Evolutionary conservation across 192 early-diverging fungal genomes (phyloP).

Genomic region (Fimicolochytrium jonesii): DNA sequence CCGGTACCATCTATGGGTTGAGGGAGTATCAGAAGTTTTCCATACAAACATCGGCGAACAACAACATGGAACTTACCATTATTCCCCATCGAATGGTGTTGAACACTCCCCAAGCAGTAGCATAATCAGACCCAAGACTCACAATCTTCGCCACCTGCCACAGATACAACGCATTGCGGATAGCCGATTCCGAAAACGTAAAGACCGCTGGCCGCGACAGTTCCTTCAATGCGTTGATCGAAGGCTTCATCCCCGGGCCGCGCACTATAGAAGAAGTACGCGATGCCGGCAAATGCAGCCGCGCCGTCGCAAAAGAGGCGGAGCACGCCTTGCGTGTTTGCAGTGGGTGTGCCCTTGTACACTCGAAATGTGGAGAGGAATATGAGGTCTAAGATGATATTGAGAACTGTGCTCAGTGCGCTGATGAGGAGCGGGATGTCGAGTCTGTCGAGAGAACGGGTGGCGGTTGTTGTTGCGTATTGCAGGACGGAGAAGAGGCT

Average conservation of each 20-base stretch:
- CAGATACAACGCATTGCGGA: slow-evolving; percentile 26
- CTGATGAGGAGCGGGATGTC: slow-evolving; percentile 26
- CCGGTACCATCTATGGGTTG: slow-evolving; percentile 20
- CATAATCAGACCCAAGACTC: slow-evolving; percentile 14
- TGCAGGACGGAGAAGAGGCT: slow-evolving; percentile 16
- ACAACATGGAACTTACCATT: too few relatives aligned
- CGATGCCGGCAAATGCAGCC: slow-evolving; percentile 11
- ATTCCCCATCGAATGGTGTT: slow-evolving; percentile 35
- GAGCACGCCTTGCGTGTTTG: slow-evolving; percentile 24
- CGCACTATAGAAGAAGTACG: slow-evolving; percentile 11
- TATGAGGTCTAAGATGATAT: slow-evolving; percentile 25
- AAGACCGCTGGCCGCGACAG: slow-evolving; percentile 13
- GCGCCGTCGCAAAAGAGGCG: slow-evolving; percentile 20
- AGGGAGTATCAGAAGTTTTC: too few relatives aligned
- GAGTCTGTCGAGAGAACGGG: slow-evolving; percentile 19
- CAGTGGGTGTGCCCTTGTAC: background rate
- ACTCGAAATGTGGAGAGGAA: slow-evolving; percentile 24
- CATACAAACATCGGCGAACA: too few relatives aligned
- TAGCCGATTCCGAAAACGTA: slow-evolving; percentile 21
- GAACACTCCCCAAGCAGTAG: slow-evolving; percentile 33
- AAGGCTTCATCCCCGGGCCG: background rate
- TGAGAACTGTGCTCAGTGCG: slow-evolving; percentile 2
- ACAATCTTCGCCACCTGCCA: slow-evolving; percentile 20
- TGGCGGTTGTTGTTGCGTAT: slow-evolving; percentile 16
- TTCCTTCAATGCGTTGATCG: background rate